Conservation (phyloP, 768 basidiomycete species). For the Leccinum disarticulatum region DNA sequence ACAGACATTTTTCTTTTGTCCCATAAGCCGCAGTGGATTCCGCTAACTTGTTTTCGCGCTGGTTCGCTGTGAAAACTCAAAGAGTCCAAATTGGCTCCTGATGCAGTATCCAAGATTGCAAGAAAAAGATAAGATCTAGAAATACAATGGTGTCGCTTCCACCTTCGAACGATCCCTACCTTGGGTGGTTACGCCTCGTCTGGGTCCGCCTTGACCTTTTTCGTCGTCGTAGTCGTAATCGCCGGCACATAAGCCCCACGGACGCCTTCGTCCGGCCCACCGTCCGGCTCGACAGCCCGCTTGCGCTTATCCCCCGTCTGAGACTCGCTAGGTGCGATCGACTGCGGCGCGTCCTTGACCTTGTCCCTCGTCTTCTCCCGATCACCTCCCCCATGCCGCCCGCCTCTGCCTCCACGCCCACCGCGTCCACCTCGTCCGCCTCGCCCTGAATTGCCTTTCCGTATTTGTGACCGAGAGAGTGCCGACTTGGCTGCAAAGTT, state of each 20-base stretch:
- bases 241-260: conserved; percentile 61
- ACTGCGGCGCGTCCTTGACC: conserved; percentile 20
- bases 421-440: conserved; percentile 47
- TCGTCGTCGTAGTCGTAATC: conserved; percentile 32
- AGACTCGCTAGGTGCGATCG: conserved; percentile 37
- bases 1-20: neutral
- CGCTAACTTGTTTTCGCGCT: neutral
- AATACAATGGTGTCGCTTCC: conserved; percentile 11
- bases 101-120: neutral
- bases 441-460: conserved; percentile 38
- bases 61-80: neutral
- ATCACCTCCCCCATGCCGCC: conserved; percentile 27
- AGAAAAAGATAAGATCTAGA: conserved; percentile 4
- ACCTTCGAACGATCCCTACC: neutral
- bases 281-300: conserved; percentile 74
- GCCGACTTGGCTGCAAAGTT: conserved; percentile 59
- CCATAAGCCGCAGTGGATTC: neutral
- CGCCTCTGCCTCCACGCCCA: conserved; percentile 32
- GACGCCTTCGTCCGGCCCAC: conserved; percentile 65
- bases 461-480: conserved; percentile 39
- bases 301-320: conserved; percentile 73
- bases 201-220: conserved; percentile 40
- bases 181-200: conserved; percentile 30
- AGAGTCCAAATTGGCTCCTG: neutral
- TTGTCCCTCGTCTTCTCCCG: conserved; percentile 17